Percentiles rank a stretch among this genome's conserved stretches.
phyloP scores from a whole-genome alignment of 2,329 filamentous ascomycete genomes.

The Clarireedia hainanense region DNA sequence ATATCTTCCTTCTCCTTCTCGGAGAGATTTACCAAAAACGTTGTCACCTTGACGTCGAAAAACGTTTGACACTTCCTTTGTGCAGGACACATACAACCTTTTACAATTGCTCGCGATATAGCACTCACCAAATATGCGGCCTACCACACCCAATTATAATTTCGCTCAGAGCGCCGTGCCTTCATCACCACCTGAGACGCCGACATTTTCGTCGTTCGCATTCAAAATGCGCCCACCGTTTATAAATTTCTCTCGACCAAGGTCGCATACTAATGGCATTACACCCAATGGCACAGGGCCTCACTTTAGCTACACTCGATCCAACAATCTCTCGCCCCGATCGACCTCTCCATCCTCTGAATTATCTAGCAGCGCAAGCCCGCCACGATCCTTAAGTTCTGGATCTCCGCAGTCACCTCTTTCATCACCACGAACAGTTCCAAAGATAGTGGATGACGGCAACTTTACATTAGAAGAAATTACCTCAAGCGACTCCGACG shows the following conservation, averaged over 20 bases:
- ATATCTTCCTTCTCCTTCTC: slow-evolving; percentile 27
- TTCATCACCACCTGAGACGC: slow-evolving; percentile 42
- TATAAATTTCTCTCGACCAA: slow-evolving; percentile 18
- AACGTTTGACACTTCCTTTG: background rate
- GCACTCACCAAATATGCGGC: slow-evolving; percentile 30
- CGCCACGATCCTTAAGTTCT: slow-evolving; percentile 24
- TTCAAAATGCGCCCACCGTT: slow-evolving; percentile 22
- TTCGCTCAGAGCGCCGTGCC: slow-evolving; percentile 31
- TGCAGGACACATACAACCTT: background rate
- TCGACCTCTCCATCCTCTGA: slow-evolving; percentile 27
- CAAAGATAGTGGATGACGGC: slow-evolving; percentile 15
- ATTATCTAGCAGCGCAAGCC: slow-evolving; percentile 18
- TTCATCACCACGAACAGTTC: slow-evolving; percentile 10
- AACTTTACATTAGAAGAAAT: slow-evolving; percentile 29
- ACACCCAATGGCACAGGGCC: slow-evolving; percentile 31
- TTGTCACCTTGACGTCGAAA: slow-evolving; percentile 27
- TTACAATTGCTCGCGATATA: slow-evolving; percentile 3
- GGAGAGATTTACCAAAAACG: slow-evolving; percentile 29
- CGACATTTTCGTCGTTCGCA: slow-evolving; percentile 31
- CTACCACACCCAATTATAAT: slow-evolving; percentile 37
- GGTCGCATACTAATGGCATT: slow-evolving; percentile 33
- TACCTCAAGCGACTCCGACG: slow-evolving; percentile 23
- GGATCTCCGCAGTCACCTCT: slow-evolving; percentile 12
- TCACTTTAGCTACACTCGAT: slow-evolving; percentile 29
- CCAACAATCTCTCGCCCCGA: slow-evolving; percentile 34